These are phyloP conservation scores for Tricholoma sp. DNA, from an alignment of 768 basidiomycete species.

Conservation along the genomic window DNA sequence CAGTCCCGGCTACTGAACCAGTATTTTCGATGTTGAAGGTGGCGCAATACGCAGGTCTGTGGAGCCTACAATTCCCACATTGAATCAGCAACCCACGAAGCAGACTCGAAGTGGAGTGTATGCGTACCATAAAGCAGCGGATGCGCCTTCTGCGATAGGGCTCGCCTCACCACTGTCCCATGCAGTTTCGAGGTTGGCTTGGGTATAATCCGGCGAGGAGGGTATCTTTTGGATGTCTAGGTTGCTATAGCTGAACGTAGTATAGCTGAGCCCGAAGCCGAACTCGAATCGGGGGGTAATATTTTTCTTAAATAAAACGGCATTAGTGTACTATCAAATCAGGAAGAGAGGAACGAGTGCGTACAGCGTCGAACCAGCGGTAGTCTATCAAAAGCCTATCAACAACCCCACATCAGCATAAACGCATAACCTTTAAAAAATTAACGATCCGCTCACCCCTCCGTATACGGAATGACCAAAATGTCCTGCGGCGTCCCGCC, in stretches of 20 bases:
- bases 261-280: constrained; percentile 87
- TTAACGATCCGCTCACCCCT: constrained; percentile 33
- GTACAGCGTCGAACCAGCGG: constrained; percentile 61
- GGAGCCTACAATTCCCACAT: constrained; percentile 41
- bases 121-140: constrained; percentile 52
- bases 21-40: constrained; percentile 65
- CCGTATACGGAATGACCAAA: constrained; percentile 53
- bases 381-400: constrained; percentile 64
- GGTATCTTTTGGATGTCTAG: constrained; percentile 43
- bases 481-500: constrained; percentile 32
- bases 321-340: not conserved
- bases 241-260: constrained; percentile 67
- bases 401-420: not conserved
- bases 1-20: constrained; percentile 57
- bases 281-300: constrained; percentile 85
- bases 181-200: constrained; percentile 31
- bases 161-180: constrained; percentile 61
- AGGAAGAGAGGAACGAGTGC: constrained; percentile 23
- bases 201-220: constrained; percentile 22
- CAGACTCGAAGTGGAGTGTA: not conserved
- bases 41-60: constrained; percentile 58
- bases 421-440: not conserved
- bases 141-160: constrained; percentile 52
- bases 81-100: not conserved
- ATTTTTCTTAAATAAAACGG: constrained; percentile 39